phyloP scores from a whole-genome alignment of 768 basidiomycete species.

The Mycena metata region DNA sequence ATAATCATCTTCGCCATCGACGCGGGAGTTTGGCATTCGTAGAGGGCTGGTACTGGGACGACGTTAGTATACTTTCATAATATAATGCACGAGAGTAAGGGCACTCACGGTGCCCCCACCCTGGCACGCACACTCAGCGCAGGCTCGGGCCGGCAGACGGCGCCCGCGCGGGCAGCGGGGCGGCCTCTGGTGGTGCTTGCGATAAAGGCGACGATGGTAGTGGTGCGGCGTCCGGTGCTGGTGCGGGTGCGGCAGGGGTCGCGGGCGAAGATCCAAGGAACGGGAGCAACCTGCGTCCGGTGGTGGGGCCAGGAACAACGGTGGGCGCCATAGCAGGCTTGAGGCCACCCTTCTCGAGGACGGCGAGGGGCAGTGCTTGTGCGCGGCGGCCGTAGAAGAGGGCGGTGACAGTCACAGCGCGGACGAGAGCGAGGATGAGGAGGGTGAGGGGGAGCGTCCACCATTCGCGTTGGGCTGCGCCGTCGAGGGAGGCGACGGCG shows the following conservation, averaged over 20 bases:
- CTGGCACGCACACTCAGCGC: not conserved
- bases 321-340: too few species aligned
- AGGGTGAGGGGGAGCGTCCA: slow-evolving; percentile 5
- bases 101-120: slow-evolving; percentile 4
- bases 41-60: slow-evolving; percentile 17
- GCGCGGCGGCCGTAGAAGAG: not conserved
- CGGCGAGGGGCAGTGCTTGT: not conserved
- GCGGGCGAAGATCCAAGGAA: too few species aligned
- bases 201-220: too few species aligned
- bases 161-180: not conserved
- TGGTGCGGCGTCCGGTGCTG: not conserved
- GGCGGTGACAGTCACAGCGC: not conserved
- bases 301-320: not conserved
- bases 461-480: not conserved
- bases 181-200: not conserved
- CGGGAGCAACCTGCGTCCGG: too few species aligned
- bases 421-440: slow-evolving; percentile 16
- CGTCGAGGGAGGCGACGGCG: not conserved
- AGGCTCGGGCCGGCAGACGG: slow-evolving; percentile 10
- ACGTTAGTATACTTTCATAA: not conserved
- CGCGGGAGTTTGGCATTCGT: slow-evolving; percentile 25
- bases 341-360: not conserved
- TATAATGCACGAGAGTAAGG: not conserved
- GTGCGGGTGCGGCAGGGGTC: not conserved
- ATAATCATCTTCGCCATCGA: slow-evolving; percentile 33